Percentiles rank a stretch among this genome's conserved stretches.
These are phyloP conservation scores for Shiraia bambusicola DNA, from an alignment of 2,329 filamentous ascomycete species.

Conservation along the genomic window DNA sequence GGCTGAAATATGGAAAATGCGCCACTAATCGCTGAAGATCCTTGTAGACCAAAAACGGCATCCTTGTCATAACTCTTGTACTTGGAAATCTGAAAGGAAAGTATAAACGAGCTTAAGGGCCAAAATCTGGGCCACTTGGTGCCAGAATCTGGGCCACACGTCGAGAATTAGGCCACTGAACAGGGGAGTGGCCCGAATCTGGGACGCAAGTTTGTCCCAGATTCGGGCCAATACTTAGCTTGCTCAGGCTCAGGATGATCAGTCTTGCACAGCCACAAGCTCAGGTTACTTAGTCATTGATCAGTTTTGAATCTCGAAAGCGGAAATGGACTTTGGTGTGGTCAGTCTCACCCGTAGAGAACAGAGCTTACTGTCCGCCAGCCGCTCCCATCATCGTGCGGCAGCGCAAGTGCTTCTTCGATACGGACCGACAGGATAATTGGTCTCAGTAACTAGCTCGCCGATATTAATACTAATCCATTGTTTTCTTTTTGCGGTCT, in stretches of 20 bases:
- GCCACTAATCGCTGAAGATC: too few species aligned
- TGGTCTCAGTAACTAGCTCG: too few species aligned
- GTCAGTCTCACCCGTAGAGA: conserved; percentile 5
- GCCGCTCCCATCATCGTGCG: conserved; percentile 1
- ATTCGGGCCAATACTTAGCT: neutral
- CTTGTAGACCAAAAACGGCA: too few species aligned
- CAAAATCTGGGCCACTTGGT: conserved; percentile 4
- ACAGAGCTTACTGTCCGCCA: conserved; percentile 1
- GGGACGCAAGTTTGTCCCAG: too few species aligned
- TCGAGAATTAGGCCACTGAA: too few species aligned
- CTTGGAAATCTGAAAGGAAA: conserved; percentile 9
- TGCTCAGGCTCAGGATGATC: neutral
- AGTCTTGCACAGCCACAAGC: neutral
- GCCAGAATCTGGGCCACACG: neutral
- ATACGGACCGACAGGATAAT: neutral
- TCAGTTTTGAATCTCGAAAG: neutral
- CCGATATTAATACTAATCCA: conserved; percentile 10
- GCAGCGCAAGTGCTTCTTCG: neutral
- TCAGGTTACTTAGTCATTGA: neutral
- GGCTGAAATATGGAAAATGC: too few species aligned
- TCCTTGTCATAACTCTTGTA: too few species aligned
- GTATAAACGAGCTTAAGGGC: conserved; percentile 6
- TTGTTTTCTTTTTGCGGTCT: neutral
- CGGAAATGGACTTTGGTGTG: neutral
- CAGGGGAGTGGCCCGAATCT: too few species aligned